Base-by-base conservation (phyloP, 495 filamentous ascomycete genomes). In the Aspergillus bertholletiae region DNA sequence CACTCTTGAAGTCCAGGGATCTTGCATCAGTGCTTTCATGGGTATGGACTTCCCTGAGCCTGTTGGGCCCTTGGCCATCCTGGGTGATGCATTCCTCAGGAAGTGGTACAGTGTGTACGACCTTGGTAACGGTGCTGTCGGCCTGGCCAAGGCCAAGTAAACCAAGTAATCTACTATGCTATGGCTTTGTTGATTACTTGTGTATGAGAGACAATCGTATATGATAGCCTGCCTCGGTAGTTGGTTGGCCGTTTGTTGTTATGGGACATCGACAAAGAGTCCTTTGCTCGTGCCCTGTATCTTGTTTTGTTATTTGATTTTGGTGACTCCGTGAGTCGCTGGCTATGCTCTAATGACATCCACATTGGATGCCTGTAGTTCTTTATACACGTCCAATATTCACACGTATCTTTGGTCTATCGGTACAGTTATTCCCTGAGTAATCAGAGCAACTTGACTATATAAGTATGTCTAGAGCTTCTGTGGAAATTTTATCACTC, bases 21-120 rank as follows among this genome's bases (percentile, higher is more conserved):
- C 86, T 66, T 99, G 95, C 77, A 96, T 99, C 74, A 96, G 90
- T 46, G 86, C 89, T 57, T 96, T 99, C 79, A 93, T 96, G 84
- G 93, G 93, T 61, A 96, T 97, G 88, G 94, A 97, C 73, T 89
- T 97, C 83, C 90, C 89, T 21, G 88, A 87, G 63, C 92, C 91
- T 18, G 85, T 88, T 55, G 94, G 95, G 15, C 95, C 95, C 53
- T 81, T 99, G 48, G 95, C 90, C 41, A 97, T 99, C 56, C 84
- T 99, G 28, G 95, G 95, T 62, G 95, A 99, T 72, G 88, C 95
- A 44, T 99, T 99, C 88, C 83, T 99, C 67, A 84, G 95, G 71
- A 90, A 79, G 73, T 99, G 88, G 85, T 99, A 97, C 82, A 96
- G 90, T 54, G 88, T 97, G 65, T 99, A 97, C 66, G 88, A 99